These are phyloP conservation scores for Dactylorhiza incarnata DNA, from an alignment of 106 monocot species.

Conservation along the genomic window DNA sequence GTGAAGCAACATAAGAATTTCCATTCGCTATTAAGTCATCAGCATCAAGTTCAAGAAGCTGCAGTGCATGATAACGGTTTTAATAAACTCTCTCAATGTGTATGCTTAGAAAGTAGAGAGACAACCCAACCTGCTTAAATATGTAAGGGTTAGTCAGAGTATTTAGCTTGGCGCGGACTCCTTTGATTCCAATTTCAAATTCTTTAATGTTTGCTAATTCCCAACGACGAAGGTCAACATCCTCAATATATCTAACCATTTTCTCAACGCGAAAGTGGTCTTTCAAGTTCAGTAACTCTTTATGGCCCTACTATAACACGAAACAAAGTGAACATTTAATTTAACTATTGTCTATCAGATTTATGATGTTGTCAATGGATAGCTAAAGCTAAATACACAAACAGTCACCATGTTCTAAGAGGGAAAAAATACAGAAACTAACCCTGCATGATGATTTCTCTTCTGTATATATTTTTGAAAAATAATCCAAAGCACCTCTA, in stretches of 20 bases:
- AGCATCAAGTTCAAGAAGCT: slow-evolving; percentile 61
- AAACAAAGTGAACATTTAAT: neutral
- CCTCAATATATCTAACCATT: slow-evolving; percentile 53
- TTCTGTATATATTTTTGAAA: slow-evolving; percentile 23
- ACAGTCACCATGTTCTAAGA: no score
- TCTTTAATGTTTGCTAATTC: slow-evolving; percentile 36
- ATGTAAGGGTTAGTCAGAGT: slow-evolving; percentile 63
- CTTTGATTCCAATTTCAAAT: slow-evolving; percentile 61
- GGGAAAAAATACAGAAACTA: no score
- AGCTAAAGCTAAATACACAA: no score
- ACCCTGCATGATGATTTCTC: neutral
- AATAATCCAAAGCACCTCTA: slow-evolving; percentile 47
- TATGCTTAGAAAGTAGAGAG: neutral
- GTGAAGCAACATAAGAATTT: slow-evolving; percentile 24
- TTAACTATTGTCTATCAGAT: no score
- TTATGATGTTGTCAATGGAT: no score
- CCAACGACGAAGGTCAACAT: slow-evolving; percentile 44
- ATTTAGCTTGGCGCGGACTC: slow-evolving; percentile 51
- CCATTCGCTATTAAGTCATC: slow-evolving; percentile 44
- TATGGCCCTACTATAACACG: slow-evolving; percentile 3
- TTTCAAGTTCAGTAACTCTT: slow-evolving; percentile 27
- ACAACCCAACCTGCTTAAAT: slow-evolving; percentile 57
- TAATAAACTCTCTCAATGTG: neutral
- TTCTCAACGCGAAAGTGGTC: slow-evolving; percentile 27
- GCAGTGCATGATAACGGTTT: neutral